Evolutionary conservation across 192 early-diverging fungal species (phyloP).

Genomic region (Rhizophagus sp.): DNA sequence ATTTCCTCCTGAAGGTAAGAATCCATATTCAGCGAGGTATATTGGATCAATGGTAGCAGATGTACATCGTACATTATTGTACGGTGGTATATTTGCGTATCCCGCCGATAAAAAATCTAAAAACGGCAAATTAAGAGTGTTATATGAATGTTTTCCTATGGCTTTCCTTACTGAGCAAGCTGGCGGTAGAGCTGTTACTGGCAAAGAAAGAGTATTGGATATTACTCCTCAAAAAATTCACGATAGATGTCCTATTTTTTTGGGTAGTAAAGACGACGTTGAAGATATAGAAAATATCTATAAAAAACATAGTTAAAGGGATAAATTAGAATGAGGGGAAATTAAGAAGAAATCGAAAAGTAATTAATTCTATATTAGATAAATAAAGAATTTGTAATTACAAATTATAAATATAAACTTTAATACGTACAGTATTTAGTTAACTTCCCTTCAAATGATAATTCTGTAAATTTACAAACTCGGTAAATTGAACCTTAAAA

Average conservation of each 20-base stretch:
- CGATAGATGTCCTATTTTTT: slow-evolving; percentile 86
- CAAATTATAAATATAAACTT: too few relatives aligned
- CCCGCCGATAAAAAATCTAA: slow-evolving; percentile 77
- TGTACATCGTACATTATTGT: slow-evolving; percentile 92
- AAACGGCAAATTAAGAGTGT: slow-evolving; percentile 89
- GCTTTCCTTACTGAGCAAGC: slow-evolving; percentile 90
- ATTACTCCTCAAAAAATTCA: slow-evolving; percentile 87
- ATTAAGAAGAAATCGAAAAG: too few relatives aligned
- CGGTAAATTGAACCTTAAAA: too few relatives aligned
- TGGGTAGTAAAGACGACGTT: slow-evolving; percentile 90
- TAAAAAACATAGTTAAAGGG: not conserved
- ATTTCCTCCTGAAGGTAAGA: slow-evolving; percentile 74
- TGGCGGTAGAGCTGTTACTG: slow-evolving; percentile 91
- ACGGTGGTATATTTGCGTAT: slow-evolving; percentile 91
- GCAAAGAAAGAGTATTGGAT: slow-evolving; percentile 79
- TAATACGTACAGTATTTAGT: too few relatives aligned
- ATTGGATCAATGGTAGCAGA: slow-evolving; percentile 99
- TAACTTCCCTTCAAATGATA: too few relatives aligned
- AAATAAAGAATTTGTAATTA: too few relatives aligned
- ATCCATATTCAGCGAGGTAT: slow-evolving; percentile 93
- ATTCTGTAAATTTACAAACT: too few relatives aligned
- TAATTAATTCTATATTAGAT: too few relatives aligned
- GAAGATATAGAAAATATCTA: slow-evolving; percentile 66
- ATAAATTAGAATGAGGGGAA: too few relatives aligned
- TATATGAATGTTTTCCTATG: slow-evolving; percentile 99